phyloP scores from a whole-genome alignment of 2,329 filamentous ascomycete genomes.

The Anthostomella pinea region DNA sequence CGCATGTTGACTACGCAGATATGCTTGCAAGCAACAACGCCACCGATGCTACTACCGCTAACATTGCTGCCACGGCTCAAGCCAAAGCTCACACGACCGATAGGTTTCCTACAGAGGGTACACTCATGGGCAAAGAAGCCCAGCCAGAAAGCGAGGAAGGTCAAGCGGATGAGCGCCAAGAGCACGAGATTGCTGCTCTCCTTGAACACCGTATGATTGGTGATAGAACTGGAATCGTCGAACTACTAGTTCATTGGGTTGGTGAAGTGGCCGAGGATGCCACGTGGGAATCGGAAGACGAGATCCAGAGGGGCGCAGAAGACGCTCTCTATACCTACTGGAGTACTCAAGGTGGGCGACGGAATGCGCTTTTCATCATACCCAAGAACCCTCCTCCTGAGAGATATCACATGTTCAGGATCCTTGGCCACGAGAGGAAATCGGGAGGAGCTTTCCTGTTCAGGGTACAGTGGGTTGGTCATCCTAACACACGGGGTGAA shows the following conservation, averaged over 20 bases:
- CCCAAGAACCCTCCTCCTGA: slow-evolving; percentile 24
- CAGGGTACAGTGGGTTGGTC: slow-evolving; percentile 34
- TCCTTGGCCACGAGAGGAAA: slow-evolving; percentile 29
- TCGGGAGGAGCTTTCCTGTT: slow-evolving; percentile 27
- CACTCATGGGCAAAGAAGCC: too few relatives aligned
- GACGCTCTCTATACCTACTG: slow-evolving; percentile 34
- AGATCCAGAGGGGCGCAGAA: slow-evolving; percentile 33
- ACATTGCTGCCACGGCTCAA: too few relatives aligned
- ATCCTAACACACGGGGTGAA: slow-evolving; percentile 25
- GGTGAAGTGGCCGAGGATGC: slow-evolving; percentile 25
- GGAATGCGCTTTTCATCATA: slow-evolving; percentile 28
- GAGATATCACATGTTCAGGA: slow-evolving; percentile 28
- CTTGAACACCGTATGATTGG: slow-evolving; percentile 24
- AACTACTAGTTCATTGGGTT: slow-evolving; percentile 32
- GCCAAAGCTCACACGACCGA: slow-evolving; percentile 5
- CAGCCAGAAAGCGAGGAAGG: slow-evolving; percentile 6
- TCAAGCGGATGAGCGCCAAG: slow-evolving; percentile 19
- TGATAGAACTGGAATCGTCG: slow-evolving; percentile 24
- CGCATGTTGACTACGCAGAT: slow-evolving; percentile 5
- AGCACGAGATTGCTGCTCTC: slow-evolving; percentile 25
- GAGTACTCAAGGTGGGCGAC: slow-evolving; percentile 30
- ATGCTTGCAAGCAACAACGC: too few relatives aligned
- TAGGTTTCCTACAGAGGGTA: slow-evolving; percentile 6
- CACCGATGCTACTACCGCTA: too few relatives aligned
- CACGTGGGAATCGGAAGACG: slow-evolving; percentile 34